phyloP scores from a whole-genome alignment of 306 rosid species.

The Vigna radiata region DNA sequence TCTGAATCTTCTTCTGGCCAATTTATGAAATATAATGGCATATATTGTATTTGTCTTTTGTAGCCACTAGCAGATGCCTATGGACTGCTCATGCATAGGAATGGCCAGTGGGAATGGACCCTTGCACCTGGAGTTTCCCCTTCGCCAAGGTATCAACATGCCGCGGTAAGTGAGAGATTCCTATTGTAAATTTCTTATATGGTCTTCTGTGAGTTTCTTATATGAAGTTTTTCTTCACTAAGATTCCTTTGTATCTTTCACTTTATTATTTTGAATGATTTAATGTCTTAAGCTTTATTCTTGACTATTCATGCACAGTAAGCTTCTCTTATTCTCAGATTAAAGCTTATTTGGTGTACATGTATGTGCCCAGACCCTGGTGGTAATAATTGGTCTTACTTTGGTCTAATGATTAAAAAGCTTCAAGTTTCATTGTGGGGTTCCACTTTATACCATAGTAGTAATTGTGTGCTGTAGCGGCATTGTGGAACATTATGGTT shows the following conservation, averaged over 20 bases:
- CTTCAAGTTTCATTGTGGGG: constrained; percentile 6
- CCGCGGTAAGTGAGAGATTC: constrained; percentile 80
- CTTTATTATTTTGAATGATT: constrained; percentile 16
- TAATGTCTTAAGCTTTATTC: constrained; percentile 25
- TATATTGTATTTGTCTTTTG: constrained; percentile 37
- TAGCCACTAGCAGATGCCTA: constrained; percentile 97
- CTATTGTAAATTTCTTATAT: constrained; percentile 33
- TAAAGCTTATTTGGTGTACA: constrained; percentile 16
- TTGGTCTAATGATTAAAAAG: constrained; percentile 10
- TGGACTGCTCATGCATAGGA: constrained; percentile 97
- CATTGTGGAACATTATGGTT: background rate
- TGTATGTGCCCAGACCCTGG: constrained; percentile 5
- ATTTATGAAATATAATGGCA: constrained; percentile 17
- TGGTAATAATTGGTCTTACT: constrained; percentile 16
- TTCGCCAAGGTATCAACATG: constrained; percentile 95
- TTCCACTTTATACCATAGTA: background rate
- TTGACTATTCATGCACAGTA: constrained; percentile 10
- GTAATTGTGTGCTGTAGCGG: background rate
- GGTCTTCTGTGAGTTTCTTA: constrained; percentile 23
- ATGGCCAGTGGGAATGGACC: constrained; percentile 99
- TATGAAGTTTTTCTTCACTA: constrained; percentile 21
- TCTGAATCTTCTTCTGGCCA: constrained; percentile 28
- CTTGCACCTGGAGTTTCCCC: constrained; percentile 99
- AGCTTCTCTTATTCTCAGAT: background rate
- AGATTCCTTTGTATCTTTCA: constrained; percentile 6